Base-by-base conservation (phyloP, 139 green algal species). In the Volvox reticuliferus region DNA sequence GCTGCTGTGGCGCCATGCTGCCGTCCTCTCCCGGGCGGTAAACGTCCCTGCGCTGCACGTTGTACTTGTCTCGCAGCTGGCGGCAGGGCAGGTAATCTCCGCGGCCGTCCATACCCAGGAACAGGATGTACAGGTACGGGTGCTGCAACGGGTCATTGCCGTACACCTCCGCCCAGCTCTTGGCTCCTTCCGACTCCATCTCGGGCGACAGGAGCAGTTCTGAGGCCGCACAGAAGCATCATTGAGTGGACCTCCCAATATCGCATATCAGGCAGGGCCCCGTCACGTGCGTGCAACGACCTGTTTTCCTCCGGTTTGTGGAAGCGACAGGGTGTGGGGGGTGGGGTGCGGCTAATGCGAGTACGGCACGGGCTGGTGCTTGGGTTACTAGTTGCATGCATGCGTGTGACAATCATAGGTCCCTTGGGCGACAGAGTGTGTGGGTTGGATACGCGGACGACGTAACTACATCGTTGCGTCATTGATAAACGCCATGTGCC, bases 61-160 rank as follows among this genome's bases (percentile, higher is more conserved):
- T 94, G 85, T 96, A 98, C 86, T 95, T 97, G 87, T 98, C 95
- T 12, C 96, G 91, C 44, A 98, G 91, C 82, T 96, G 92, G 33
- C 94, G 91, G 73, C 89, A 95, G 21, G 97, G 96, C 62, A 99
- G 79, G 91, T 97, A 93, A 94, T 98, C 96, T 17, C 97, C 97
- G 6, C 92, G 84, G 13, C 92, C 96, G 82, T 99, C 97, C 32
- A 93, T 79, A 0, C 97, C 97, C 36, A 98, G 91, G 89, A 98
- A 99, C 86, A 99, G 92, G 21, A 96, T 92, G 89, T 96, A 96
- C 21, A 90, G 87, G 91, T 96, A 98, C 0, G 96, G 96, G 91
- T 98, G 96, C 88, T 95, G 86, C 86, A 90, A 61, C 22, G 86
- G 86, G 73, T 90, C 73, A 50, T 28, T 85, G 86, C 86, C 86